A percentile compares a stretch with the other conserved stretches of the same genome.
Conservation (phyloP, 352 stramenopile species). For the Pythium aristosporum region DNA sequence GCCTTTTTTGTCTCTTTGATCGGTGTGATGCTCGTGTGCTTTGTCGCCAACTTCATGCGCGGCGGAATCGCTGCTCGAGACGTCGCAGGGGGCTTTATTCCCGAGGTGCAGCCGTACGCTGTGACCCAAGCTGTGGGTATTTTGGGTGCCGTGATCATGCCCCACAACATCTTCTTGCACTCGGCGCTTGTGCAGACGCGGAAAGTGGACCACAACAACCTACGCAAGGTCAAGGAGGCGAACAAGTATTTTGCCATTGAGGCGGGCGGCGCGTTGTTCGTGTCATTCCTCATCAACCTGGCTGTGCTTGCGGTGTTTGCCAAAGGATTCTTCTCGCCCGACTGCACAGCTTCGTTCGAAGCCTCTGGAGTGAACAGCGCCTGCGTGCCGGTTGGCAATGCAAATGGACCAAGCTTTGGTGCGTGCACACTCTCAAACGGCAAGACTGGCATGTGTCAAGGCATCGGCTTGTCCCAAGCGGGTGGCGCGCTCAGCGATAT, state of each 20-base stretch:
- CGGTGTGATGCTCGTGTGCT: slow-evolving; percentile 92
- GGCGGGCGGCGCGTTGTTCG: slow-evolving; percentile 85
- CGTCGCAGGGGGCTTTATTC: slow-evolving; percentile 81
- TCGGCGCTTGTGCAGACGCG: slow-evolving; percentile 86
- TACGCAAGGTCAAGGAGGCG: slow-evolving; percentile 71
- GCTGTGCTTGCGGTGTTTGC: slow-evolving; percentile 92
- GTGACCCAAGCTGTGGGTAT: slow-evolving; percentile 90
- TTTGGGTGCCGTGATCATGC: slow-evolving; percentile 95
- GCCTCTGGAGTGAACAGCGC: slow-evolving; percentile 59
- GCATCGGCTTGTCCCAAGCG: slow-evolving; percentile 87
- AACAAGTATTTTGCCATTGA: slow-evolving; percentile 96
- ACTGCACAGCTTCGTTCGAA: slow-evolving; percentile 61
- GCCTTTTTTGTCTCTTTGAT: slow-evolving; percentile 92
- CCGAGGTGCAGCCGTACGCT: slow-evolving; percentile 68
- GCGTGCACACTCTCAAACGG: slow-evolving; percentile 58
- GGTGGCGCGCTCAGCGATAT: slow-evolving; percentile 78
- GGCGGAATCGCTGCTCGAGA: slow-evolving; percentile 70
- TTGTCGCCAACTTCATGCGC: slow-evolving; percentile 89
- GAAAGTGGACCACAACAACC: slow-evolving; percentile 56
- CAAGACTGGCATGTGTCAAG: slow-evolving; percentile 70
- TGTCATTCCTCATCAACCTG: slow-evolving; percentile 96
- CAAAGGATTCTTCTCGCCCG: slow-evolving; percentile 89
- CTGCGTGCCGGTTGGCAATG: slow-evolving; percentile 60
- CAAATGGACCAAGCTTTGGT: slow-evolving; percentile 47
- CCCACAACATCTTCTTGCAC: slow-evolving; percentile 96